These are phyloP conservation scores for Penicillium ucsense DNA, from an alignment of 495 filamentous ascomycete genomes.

Conservation along the genomic window DNA sequence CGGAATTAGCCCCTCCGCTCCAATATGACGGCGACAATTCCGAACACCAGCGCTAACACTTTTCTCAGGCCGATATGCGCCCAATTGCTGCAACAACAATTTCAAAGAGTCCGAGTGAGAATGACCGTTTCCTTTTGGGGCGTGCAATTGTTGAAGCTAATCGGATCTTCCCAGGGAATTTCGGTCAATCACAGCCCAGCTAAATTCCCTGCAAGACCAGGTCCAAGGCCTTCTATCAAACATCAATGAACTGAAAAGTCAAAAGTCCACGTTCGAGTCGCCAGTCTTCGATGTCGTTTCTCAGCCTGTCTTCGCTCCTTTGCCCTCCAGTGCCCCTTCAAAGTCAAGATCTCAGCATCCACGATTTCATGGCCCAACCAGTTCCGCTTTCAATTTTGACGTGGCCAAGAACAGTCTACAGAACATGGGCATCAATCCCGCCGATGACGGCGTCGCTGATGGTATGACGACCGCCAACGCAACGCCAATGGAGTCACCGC, in stretches of 20 bases:
- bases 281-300: constrained; percentile 33
- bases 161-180: constrained; percentile 49
- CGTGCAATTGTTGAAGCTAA: constrained; percentile 2
- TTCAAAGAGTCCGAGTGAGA: constrained; percentile 75
- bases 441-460: constrained; percentile 50
- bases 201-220: constrained; percentile 70
- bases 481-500: constrained; percentile 44
- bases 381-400: constrained; percentile 75
- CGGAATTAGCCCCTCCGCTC: background rate
- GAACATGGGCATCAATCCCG: constrained; percentile 66
- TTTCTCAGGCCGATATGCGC: constrained; percentile 60
- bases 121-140: background rate
- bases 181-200: constrained; percentile 63
- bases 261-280: constrained; percentile 27
- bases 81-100: constrained; percentile 73
- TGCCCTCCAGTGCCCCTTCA: constrained; percentile 18
- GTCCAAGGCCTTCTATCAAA: constrained; percentile 65
- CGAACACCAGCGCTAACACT: background rate
- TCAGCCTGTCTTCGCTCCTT: constrained; percentile 24
- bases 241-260: constrained; percentile 53
- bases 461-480: constrained; percentile 41
- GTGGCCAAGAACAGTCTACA: constrained; percentile 81
- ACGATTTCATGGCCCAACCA: constrained; percentile 76
- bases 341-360: constrained; percentile 42
- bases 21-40: background rate